Evolutionary conservation across 1,284 basidiomycete genomes (phyloP).

Genomic region (Testicularia cyperi): DNA sequence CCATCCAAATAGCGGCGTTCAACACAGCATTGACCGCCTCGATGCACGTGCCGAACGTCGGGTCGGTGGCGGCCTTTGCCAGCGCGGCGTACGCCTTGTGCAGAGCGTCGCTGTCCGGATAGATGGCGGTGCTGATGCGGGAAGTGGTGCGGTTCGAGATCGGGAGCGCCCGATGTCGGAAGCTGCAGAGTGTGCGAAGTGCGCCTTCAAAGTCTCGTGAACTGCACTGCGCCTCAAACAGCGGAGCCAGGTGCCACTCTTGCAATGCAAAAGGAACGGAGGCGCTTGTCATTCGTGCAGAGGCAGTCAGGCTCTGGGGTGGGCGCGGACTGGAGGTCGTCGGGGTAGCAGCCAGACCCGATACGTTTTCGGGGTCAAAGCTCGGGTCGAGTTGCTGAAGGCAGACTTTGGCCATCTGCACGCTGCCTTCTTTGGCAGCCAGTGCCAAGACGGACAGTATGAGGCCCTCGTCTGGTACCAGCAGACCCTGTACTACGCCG

Average conservation of each 20-base stretch:
- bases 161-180: conserved; percentile 2
- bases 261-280: too few relatives aligned
- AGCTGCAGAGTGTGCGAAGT: conserved; percentile 11
- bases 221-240: conserved; percentile 43
- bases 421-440: conserved; percentile 36
- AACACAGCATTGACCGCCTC: conserved; percentile 26
- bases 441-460: conserved; percentile 23
- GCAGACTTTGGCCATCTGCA: conserved; percentile 16
- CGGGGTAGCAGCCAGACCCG: too few relatives aligned
- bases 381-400: conserved; percentile 12
- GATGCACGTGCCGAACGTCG: conserved; percentile 7
- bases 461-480: conserved; percentile 41
- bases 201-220: conserved; percentile 25
- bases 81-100: conserved; percentile 16
- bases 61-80: conserved; percentile 1
- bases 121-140: conserved; percentile 21
- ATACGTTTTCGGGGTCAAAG: not conserved
- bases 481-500: conserved; percentile 12
- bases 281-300: not conserved
- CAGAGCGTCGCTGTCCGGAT: conserved; percentile 6
- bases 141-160: conserved; percentile 6
- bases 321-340: too few relatives aligned
- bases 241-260: conserved; percentile 45
- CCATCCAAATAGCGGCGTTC: conserved; percentile 18
- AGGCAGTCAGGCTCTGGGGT: too few relatives aligned